Evolutionary conservation across 495 filamentous ascomycete species (phyloP).

Genomic region (Amphirosellinia nigrospora): DNA sequence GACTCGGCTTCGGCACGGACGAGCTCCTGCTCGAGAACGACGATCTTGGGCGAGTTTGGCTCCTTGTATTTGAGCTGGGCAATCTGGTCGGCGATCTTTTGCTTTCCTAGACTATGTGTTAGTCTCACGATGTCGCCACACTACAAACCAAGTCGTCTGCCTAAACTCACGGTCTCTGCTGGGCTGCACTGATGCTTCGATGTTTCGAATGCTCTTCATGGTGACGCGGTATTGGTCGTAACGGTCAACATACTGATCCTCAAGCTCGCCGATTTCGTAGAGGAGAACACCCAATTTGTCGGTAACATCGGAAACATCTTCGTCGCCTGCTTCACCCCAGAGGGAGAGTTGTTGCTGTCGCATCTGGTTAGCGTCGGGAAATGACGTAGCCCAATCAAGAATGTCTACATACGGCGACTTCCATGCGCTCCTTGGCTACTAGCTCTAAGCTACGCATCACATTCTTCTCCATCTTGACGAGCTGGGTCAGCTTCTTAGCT

Average conservation of each 20-base stretch:
- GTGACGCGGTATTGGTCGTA: constrained; percentile 99
- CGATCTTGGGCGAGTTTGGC: constrained; percentile 94
- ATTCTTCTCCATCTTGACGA: constrained; percentile 99
- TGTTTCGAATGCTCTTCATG: constrained; percentile 98
- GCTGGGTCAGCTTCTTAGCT: constrained; percentile 93
- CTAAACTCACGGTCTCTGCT: constrained; percentile 85
- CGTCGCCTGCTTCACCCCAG: constrained; percentile 96
- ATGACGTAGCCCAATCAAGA: background rate
- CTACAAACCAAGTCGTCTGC: background rate
- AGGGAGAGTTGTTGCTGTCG: constrained; percentile 95
- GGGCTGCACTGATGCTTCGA: constrained; percentile 96
- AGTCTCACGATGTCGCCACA: background rate
- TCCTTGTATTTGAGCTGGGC: constrained; percentile 99
- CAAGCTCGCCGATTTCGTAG: constrained; percentile 98
- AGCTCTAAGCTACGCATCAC: constrained; percentile 98
- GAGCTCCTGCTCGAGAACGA: constrained; percentile 97
- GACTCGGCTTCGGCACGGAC: constrained; percentile 98
- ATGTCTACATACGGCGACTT: constrained; percentile 80
- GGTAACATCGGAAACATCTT: constrained; percentile 98
- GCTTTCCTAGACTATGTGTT: constrained; percentile 71
- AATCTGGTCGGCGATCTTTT: constrained; percentile 99
- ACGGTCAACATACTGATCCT: constrained; percentile 96
- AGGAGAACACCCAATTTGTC: constrained; percentile 98
- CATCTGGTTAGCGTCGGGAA: constrained; percentile 6
- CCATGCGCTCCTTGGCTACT: constrained; percentile 94